These are phyloP conservation scores for Sarocladium strictum DNA, from an alignment of 2,329 filamentous ascomycete species.

Conservation along the genomic window DNA sequence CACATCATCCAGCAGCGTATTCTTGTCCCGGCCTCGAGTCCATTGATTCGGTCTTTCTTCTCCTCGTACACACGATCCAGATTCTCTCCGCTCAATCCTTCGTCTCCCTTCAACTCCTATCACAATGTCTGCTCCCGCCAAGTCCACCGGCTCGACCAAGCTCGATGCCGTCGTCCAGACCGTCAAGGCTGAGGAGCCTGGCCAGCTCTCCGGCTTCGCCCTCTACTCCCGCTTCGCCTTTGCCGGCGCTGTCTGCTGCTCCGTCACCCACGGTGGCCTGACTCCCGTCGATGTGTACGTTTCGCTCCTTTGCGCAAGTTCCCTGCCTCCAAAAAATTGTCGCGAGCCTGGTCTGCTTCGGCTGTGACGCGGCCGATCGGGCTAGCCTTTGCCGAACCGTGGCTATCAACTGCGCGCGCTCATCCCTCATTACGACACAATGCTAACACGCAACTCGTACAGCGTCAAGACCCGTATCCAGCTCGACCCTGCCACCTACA, in stretches of 20 bases:
- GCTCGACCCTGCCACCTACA: conserved; percentile 85
- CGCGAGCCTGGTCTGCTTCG: not conserved
- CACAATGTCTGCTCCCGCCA: conserved; percentile 35
- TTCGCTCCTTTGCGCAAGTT: not conserved
- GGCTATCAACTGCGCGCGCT: not conserved
- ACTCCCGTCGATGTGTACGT: conserved; percentile 99
- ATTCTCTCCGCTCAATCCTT: conserved; percentile 29
- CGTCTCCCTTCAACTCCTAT: conserved; percentile 15
- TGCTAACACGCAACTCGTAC: conserved; percentile 21
- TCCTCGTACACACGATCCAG: conserved; percentile 1
- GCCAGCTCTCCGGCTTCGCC: conserved; percentile 44
- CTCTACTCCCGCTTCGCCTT: conserved; percentile 97
- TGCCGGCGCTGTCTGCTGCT: conserved; percentile 96
- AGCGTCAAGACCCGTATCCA: conserved; percentile 96
- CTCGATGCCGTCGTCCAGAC: conserved; percentile 38
- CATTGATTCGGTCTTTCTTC: conserved; percentile 10
- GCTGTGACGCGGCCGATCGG: not conserved
- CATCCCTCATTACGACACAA: not conserved
- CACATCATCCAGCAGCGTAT: conserved; percentile 12
- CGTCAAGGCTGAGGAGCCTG: conserved; percentile 32
- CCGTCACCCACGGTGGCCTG: conserved; percentile 91
- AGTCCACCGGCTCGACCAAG: conserved; percentile 35
- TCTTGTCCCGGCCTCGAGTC: conserved; percentile 10
- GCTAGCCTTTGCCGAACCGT: not conserved
- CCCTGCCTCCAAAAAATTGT: not conserved